Evolutionary conservation across 805 yeast species (phyloP).

Genomic region (Barnettozyma populi): DNA sequence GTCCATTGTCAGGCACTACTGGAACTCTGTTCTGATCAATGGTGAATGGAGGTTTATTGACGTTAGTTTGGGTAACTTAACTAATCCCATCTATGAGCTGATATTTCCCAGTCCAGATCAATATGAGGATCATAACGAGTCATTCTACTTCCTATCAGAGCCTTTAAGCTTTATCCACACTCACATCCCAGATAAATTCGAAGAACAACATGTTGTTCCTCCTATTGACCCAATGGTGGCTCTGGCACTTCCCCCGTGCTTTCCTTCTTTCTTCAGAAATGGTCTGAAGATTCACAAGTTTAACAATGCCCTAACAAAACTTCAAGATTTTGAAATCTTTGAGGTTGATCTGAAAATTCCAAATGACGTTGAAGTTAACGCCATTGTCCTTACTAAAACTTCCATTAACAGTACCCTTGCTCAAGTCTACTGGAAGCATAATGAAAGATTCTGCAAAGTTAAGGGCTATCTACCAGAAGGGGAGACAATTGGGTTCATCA

Average conservation of each 20-base stretch:
- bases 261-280: conserved; percentile 69
- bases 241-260: conserved; percentile 77
- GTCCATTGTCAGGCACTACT: conserved; percentile 71
- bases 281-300: conserved; percentile 57
- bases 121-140: conserved; percentile 28
- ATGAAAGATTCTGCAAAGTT: conserved; percentile 61
- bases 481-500: conserved; percentile 64
- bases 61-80: conserved; percentile 54
- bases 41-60: conserved; percentile 81
- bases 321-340: conserved; percentile 69
- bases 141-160: conserved; percentile 70
- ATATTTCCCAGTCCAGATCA: conserved; percentile 23
- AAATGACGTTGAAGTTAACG: conserved; percentile 58
- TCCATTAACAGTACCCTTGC: conserved; percentile 50
- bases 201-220: conserved; percentile 82
- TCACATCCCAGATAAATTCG: conserved; percentile 76
- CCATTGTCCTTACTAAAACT: conserved; percentile 46
- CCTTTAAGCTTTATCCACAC: conserved; percentile 77
- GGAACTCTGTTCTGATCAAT: conserved; percentile 77
- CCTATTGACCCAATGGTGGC: conserved; percentile 76
- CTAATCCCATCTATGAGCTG: conserved; percentile 45
- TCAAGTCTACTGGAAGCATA: conserved; percentile 72
- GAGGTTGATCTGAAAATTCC: conserved; percentile 78
- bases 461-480: conserved; percentile 76
- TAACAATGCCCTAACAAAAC: conserved; percentile 69